Conservation (phyloP, 441 rosid genomes). For the Syzygium malaccense region DNA sequence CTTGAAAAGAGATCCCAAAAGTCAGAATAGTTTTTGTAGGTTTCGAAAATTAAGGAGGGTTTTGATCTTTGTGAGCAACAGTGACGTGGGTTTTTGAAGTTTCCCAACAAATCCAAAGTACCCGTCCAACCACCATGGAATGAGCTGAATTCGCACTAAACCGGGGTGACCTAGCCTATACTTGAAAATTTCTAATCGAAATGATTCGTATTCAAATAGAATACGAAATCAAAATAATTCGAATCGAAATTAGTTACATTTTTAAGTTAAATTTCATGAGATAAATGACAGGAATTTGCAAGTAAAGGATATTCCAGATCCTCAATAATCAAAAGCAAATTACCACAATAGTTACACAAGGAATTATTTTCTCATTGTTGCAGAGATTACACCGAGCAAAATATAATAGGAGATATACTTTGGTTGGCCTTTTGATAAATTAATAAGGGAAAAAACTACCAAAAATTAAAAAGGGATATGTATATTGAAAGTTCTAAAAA, state of each 20-base stretch:
- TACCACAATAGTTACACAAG: not conserved
- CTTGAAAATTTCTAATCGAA: not conserved
- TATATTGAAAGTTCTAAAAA: too few relatives aligned
- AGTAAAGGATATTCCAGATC: not conserved
- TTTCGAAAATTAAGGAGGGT: too few relatives aligned
- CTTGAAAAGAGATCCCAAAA: too few relatives aligned
- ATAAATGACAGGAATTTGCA: not conserved
- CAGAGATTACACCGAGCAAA: too few relatives aligned
- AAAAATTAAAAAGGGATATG: too few relatives aligned
- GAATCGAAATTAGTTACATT: not conserved
- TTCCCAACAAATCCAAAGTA: too few relatives aligned
- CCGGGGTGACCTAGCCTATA: not conserved
- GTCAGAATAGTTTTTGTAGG: too few relatives aligned
- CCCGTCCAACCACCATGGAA: not conserved
- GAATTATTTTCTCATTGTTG: not conserved
- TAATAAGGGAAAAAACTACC: too few relatives aligned
- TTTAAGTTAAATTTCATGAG: not conserved
- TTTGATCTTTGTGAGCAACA: too few relatives aligned
- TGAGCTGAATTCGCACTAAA: not conserved
- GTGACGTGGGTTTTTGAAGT: too few relatives aligned
- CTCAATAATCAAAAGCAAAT: not conserved
- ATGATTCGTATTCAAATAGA: not conserved
- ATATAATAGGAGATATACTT: too few relatives aligned
- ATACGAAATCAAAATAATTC: not conserved
- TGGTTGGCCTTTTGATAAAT: too few relatives aligned